Evolutionary conservation across 768 basidiomycete species (phyloP).

Genomic region (Saitozyma sp.): DNA sequence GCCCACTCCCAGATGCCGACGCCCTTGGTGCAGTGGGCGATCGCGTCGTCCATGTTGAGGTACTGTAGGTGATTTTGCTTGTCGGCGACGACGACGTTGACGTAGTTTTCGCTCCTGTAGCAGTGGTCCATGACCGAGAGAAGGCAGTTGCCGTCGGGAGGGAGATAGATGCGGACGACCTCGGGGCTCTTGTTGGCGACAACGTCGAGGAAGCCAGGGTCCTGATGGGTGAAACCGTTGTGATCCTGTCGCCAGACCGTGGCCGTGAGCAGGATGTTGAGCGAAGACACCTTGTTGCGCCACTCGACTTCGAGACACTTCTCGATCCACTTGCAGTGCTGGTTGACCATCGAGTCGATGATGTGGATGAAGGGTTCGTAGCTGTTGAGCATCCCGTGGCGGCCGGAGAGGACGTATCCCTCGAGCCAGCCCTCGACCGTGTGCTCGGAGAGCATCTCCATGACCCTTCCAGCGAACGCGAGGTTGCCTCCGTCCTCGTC

Average conservation of each 20-base stretch:
- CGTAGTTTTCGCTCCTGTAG: conserved; percentile 71
- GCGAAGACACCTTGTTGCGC: conserved; percentile 56
- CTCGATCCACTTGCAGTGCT: conserved; percentile 81
- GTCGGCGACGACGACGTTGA: conserved; percentile 71
- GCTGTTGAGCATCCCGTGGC: conserved; percentile 72
- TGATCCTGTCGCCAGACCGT: conserved; percentile 73
- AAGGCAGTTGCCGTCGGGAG: conserved; percentile 84
- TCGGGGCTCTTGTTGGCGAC: conserved; percentile 70
- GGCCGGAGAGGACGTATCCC: conserved; percentile 84
- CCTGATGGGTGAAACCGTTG: conserved; percentile 84
- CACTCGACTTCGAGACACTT: conserved; percentile 68
- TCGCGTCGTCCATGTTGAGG: conserved; percentile 44
- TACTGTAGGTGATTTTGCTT: conserved; percentile 59
- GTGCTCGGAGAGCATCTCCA: conserved; percentile 68
- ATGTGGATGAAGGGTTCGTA: conserved; percentile 84
- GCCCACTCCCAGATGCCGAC: conserved; percentile 84
- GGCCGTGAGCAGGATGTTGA: conserved; percentile 73
- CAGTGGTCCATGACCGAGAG: conserved; percentile 83
- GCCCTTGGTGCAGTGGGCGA: conserved; percentile 76
- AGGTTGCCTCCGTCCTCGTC: conserved; percentile 43
- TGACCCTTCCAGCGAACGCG: conserved; percentile 66
- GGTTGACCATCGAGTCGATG: conserved; percentile 60
- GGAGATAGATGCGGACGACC: conserved; percentile 57
- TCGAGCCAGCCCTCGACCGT: conserved; percentile 65
- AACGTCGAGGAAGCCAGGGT: conserved; percentile 68